Percentiles rank a stretch among this genome's conserved stretches.
phyloP scores from a whole-genome alignment of 257 asterid genomes.

The Cynanchum wilfordii region DNA sequence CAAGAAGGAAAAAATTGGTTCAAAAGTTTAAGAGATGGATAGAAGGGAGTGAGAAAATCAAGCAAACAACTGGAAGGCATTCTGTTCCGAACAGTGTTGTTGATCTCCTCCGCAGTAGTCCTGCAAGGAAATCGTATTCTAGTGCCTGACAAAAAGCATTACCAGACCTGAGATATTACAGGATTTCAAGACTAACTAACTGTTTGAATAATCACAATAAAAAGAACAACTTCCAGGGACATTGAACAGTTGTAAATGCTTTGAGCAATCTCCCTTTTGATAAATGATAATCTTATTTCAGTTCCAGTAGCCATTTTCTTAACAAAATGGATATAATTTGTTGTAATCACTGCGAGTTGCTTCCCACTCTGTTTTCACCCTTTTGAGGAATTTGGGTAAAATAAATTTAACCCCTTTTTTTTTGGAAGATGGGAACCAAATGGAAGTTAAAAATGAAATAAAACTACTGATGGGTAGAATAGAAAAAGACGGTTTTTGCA shows the following conservation, averaged over 20 bases:
- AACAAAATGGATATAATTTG: background rate
- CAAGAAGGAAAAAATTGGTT: conserved; percentile 42
- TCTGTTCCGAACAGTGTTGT: conserved; percentile 24
- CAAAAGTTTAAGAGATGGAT: conserved; percentile 54
- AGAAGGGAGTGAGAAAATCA: conserved; percentile 36
- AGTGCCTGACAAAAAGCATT: conserved; percentile 28
- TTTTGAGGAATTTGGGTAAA: no score
- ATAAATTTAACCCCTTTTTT: no score
- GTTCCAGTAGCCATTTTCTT: background rate
- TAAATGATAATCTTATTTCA: background rate
- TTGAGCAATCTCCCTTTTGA: background rate
- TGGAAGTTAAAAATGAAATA: background rate
- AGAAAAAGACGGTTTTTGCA: background rate
- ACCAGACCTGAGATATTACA: background rate
- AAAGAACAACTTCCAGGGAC: background rate
- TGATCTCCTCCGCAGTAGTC: conserved; percentile 9
- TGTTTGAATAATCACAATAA: background rate
- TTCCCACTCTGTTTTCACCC: background rate
- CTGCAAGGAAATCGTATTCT: conserved; percentile 45
- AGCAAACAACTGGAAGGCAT: conserved; percentile 20
- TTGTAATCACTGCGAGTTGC: background rate
- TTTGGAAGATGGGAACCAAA: background rate
- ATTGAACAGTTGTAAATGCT: background rate
- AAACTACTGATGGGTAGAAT: background rate
- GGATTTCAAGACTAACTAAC: background rate